Evolutionary conservation across 202 grass and related monocot genomes (phyloP), one percentile per base, ranked within the genome.

Genomic region (Zoysia matrella): DNA sequence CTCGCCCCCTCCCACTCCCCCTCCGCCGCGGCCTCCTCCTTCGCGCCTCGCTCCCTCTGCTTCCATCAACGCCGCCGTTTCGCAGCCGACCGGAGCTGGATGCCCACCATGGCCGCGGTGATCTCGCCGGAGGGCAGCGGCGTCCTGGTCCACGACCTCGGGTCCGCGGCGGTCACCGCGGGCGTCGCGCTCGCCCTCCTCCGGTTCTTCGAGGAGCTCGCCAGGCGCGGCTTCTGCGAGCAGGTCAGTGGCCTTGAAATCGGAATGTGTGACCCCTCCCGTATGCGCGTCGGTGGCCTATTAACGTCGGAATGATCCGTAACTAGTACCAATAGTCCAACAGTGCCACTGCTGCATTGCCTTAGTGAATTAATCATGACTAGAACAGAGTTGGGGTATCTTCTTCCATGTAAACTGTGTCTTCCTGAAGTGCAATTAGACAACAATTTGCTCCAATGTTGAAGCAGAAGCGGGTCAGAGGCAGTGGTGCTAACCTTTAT

Each of bases 181-280:
- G 52, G 58, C 52, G 67, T 92, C 57, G 92, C 92, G 60, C 85
- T 95, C 71, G 87, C 85, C 10, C 87, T 95, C 54, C 92, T 95
- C 40, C 82, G 85, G 51, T 75, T 92, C 82, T 95, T 82, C 77
- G 90, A 92, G 85, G 92, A 92, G 85, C 82, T 95, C 78, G 87
- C 92, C 67, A 95, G 77, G 52, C 80, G 83, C 78, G 80, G 90
- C 42, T 85, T 95, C 55, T 92, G 86, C 77, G 90, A 92, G 55
- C 86, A 90, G 88, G 88, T 92, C 65, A 75, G 40, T 7, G 12
- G 63, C 80, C 80, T 50, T 11, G 56, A 60, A 57, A n/a, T 68
- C 42, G 7, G 50, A 47, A 65, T 42, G 39, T 13, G 36, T 65
- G 11, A 65, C 39, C 36, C 30, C 36, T 42, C 11, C 4, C 8